Evolutionary conservation across 805 yeast species (phyloP).

Genomic region (Diddensiella transvaalensis): DNA sequence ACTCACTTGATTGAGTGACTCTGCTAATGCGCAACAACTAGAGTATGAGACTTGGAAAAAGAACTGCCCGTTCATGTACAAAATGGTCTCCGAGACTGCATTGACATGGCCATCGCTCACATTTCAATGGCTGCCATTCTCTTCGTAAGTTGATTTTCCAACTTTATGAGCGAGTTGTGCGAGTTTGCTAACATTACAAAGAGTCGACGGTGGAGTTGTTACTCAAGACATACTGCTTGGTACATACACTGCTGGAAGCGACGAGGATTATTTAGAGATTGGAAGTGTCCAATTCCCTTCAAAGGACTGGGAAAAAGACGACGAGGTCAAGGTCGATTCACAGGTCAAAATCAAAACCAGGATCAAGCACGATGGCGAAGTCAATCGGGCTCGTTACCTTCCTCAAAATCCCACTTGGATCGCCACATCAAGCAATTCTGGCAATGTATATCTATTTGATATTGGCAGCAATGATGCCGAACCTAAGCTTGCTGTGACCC

Average conservation of each 20-base stretch:
- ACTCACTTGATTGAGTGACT: background rate
- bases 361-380: slow-evolving; percentile 66
- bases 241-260: slow-evolving; percentile 22
- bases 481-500: slow-evolving; percentile 15
- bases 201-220: slow-evolving; percentile 8
- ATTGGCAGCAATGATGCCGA: slow-evolving; percentile 14
- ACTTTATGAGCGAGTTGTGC: background rate
- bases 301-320: slow-evolving; percentile 5
- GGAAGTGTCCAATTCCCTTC: slow-evolving; percentile 17
- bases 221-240: slow-evolving; percentile 20
- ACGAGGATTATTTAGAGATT: slow-evolving; percentile 22
- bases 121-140: slow-evolving; percentile 62
- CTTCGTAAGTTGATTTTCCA: slow-evolving; percentile 11
- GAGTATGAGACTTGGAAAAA: slow-evolving; percentile 67
- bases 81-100: slow-evolving; percentile 64
- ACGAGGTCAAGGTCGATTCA: slow-evolving; percentile 3
- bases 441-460: slow-evolving; percentile 33
- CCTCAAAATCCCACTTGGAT: slow-evolving; percentile 44
- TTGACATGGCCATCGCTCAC: slow-evolving; percentile 69
- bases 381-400: slow-evolving; percentile 57
- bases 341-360: slow-evolving; percentile 35
- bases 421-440: slow-evolving; percentile 50
- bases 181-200: background rate
- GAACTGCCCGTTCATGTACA: slow-evolving; percentile 74
- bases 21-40: background rate